Evolutionary conservation across 768 basidiomycete species (phyloP).

Genomic region (Lyophyllum shimeji): DNA sequence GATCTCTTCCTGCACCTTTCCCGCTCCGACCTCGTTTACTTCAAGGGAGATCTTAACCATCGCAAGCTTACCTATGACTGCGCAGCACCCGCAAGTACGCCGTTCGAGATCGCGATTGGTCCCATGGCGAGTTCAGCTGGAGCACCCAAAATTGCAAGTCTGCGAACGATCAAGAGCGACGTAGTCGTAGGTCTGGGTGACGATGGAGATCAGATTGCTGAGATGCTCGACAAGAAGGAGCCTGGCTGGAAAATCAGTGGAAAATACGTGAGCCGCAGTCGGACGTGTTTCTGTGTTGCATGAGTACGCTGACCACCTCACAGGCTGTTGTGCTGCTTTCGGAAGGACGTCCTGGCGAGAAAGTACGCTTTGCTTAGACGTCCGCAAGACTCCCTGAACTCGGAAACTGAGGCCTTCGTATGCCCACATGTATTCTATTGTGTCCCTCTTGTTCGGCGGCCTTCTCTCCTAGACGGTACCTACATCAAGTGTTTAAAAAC

Average conservation of each 20-base stretch:
- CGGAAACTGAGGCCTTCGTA: neutral
- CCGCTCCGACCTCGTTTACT: constrained; percentile 85
- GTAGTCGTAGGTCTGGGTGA: constrained; percentile 86
- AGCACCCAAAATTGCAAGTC: constrained; percentile 81
- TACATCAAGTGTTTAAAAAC: neutral
- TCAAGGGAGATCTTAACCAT: constrained; percentile 95
- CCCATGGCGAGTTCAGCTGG: constrained; percentile 89
- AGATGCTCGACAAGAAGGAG: constrained; percentile 80
- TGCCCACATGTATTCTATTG: neutral
- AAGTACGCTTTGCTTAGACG: constrained; percentile 68
- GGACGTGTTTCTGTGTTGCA: neutral
- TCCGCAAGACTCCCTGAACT: neutral
- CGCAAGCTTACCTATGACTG: constrained; percentile 89
- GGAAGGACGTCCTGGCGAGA: constrained; percentile 86
- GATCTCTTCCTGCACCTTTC: constrained; percentile 92
- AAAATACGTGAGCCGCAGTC: constrained; percentile 74
- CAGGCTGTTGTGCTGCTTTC: constrained; percentile 88
- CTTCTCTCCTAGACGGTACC: neutral
- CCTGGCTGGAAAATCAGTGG: constrained; percentile 97
- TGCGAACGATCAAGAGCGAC: constrained; percentile 94
- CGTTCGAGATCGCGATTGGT: constrained; percentile 89
- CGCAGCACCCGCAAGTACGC: constrained; percentile 81
- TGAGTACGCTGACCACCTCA: constrained; percentile 1
- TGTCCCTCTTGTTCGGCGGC: neutral
- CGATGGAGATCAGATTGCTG: constrained; percentile 68